These are phyloP conservation scores for Aotearoamyces nothofagi DNA, from an alignment of 2,329 filamentous ascomycete genomes.

Conservation along the genomic window DNA sequence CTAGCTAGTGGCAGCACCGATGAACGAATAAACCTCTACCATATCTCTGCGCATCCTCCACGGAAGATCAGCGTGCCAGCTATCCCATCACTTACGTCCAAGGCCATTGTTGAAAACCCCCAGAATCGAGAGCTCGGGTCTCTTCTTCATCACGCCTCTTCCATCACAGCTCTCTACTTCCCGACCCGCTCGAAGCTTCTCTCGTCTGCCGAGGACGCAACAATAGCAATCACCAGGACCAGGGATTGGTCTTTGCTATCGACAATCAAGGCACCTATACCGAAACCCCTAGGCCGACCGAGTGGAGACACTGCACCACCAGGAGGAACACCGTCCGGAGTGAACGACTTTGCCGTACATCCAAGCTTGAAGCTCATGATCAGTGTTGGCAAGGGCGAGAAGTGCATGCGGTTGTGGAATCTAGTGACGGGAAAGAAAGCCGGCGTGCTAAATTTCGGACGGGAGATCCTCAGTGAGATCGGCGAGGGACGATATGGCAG, in stretches of 20 bases:
- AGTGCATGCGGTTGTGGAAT: conserved; percentile 90
- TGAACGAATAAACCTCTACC: conserved; percentile 90
- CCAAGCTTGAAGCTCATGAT: conserved; percentile 96
- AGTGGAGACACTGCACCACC: conserved; percentile 79
- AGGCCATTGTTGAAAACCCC: conserved; percentile 67
- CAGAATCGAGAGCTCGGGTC: conserved; percentile 81
- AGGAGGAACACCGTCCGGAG: conserved; percentile 68
- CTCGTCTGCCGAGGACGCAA: conserved; percentile 80
- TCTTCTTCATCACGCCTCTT: conserved; percentile 73
- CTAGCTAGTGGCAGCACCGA: conserved; percentile 87
- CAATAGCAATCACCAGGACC: conserved; percentile 72
- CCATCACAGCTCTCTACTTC: conserved; percentile 66
- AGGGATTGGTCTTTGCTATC: conserved; percentile 82
- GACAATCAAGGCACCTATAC: conserved; percentile 75
- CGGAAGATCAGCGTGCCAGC: conserved; percentile 39
- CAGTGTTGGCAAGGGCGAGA: conserved; percentile 78
- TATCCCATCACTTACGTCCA: conserved; percentile 53
- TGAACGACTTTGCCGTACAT: conserved; percentile 92
- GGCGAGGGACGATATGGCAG: conserved; percentile 64
- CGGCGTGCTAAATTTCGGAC: conserved; percentile 74
- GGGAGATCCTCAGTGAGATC: conserved; percentile 54
- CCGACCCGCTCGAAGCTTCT: conserved; percentile 78
- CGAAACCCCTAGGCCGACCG: conserved; percentile 65
- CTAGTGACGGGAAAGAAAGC: conserved; percentile 92
- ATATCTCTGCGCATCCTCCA: conserved; percentile 57